Conservation (phyloP, 176 grass and related monocot genomes). For the Avena sativa region DNA sequence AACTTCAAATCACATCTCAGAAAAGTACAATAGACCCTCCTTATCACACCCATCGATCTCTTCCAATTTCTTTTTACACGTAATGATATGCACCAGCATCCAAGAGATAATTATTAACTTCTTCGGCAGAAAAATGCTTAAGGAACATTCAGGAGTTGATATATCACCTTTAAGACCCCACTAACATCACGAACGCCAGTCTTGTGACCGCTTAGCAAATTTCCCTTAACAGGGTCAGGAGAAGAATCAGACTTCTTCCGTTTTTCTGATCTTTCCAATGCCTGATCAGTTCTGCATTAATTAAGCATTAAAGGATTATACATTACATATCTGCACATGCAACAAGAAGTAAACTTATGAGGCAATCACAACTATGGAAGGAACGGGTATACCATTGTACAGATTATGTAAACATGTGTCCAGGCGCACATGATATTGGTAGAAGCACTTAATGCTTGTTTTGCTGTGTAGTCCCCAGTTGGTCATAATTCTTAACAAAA, state of each 20-base stretch:
- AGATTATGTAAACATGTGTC: slow-evolving; percentile 17
- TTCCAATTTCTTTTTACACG: slow-evolving; percentile 8
- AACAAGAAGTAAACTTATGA: slow-evolving; percentile 26
- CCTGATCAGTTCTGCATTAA: slow-evolving; percentile 34
- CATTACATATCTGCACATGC: slow-evolving; percentile 15
- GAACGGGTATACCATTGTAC: slow-evolving; percentile 1
- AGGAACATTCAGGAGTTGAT: slow-evolving; percentile 8
- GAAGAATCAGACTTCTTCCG: slow-evolving; percentile 26
- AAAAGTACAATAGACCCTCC: slow-evolving; percentile 22
- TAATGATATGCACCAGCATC: slow-evolving; percentile 33
- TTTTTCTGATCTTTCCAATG: slow-evolving; percentile 13
- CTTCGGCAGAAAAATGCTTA: slow-evolving; percentile 1
- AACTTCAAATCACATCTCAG: slow-evolving; percentile 1
- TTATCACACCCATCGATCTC: background rate
- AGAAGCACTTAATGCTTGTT: slow-evolving; percentile 14
- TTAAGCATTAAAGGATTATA: slow-evolving; percentile 16
- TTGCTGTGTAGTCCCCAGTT: background rate
- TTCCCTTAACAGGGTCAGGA: background rate
- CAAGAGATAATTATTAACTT: slow-evolving; percentile 10
- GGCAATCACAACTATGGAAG: background rate
- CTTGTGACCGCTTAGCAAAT: background rate
- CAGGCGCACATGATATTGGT: background rate
- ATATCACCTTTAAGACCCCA: background rate
- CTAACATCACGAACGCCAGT: background rate
- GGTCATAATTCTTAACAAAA: background rate